Percentiles rank a stretch among this genome's conserved stretches.
Conservation (phyloP, 768 basidiomycete species). For the Boletus tomentosulus region DNA sequence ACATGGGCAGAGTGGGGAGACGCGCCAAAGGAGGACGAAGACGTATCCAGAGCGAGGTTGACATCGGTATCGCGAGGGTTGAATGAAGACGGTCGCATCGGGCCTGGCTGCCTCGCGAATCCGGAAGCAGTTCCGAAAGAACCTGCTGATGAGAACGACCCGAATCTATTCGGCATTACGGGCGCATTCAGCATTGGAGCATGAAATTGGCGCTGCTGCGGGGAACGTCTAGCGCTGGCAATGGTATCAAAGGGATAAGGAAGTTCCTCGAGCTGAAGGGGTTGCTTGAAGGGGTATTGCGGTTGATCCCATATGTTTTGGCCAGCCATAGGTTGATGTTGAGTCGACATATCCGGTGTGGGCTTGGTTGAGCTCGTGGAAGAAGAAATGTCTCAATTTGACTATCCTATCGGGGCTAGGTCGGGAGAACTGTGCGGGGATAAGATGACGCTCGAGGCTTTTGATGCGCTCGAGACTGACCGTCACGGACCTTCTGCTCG, state of each 20-base stretch:
- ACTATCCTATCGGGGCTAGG: slow-evolving; percentile 1
- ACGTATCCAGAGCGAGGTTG: slow-evolving; percentile 10
- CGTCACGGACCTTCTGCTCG: not conserved
- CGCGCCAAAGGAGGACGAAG: slow-evolving; percentile 12
- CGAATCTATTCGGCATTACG: slow-evolving; percentile 3
- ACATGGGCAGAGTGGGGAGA: slow-evolving; percentile 8
- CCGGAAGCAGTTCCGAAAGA: slow-evolving; percentile 10
- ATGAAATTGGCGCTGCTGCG: slow-evolving; percentile 12
- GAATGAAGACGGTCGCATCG: slow-evolving; percentile 12
- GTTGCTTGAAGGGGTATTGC: slow-evolving; percentile 11
- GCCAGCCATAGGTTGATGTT: slow-evolving; percentile 9
- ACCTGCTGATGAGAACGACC: slow-evolving; percentile 11
- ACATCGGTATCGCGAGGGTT: slow-evolving; percentile 3
- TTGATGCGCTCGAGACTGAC: not conserved
- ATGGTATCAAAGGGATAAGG: slow-evolving; percentile 16
- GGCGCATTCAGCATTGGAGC: slow-evolving; percentile 2
- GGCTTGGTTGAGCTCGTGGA: not conserved
- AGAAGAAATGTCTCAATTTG: not conserved
- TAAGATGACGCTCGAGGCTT: not conserved
- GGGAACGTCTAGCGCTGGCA: not conserved
- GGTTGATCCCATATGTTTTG: slow-evolving; percentile 19
- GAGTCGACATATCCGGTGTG: slow-evolving; percentile 20
- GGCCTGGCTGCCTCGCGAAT: slow-evolving; percentile 6
- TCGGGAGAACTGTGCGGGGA: not conserved
- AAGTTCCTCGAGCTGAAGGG: slow-evolving; percentile 29